Percentiles rank a stretch among this genome's conserved stretches.
Conservation (phyloP, 371 early-diverging fungal species). For the Mucor circinelloides region DNA sequence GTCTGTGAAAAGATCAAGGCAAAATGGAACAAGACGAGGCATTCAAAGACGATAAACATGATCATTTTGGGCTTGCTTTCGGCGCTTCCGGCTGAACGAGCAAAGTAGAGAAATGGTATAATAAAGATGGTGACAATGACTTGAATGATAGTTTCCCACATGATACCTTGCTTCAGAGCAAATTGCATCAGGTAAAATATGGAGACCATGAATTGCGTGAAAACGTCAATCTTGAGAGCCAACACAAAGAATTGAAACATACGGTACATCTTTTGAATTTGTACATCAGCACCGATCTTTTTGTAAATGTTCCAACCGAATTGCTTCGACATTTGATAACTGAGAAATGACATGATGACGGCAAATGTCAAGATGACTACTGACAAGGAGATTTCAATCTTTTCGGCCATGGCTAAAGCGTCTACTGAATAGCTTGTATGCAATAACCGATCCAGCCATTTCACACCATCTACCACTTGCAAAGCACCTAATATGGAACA, state of each 20-base stretch:
- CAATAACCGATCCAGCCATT: slow-evolving; percentile 36
- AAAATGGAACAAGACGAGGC: slow-evolving; percentile 28
- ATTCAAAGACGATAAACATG: slow-evolving; percentile 26
- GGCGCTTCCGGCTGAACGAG: slow-evolving; percentile 30
- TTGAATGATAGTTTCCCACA: slow-evolving; percentile 38
- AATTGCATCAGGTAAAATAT: slow-evolving; percentile 51
- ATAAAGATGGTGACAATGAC: slow-evolving; percentile 42
- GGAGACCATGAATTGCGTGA: slow-evolving; percentile 48
- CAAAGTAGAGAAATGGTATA: slow-evolving; percentile 49
- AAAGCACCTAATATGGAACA: slow-evolving; percentile 50
- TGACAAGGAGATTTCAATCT: slow-evolving; percentile 33
- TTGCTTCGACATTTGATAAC: slow-evolving; percentile 39
- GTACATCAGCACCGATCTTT: slow-evolving; percentile 40
- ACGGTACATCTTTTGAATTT: slow-evolving; percentile 46
- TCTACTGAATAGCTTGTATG: slow-evolving; percentile 17
- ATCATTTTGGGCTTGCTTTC: slow-evolving; percentile 31
- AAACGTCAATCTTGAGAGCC: slow-evolving; percentile 50
- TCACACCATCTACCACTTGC: slow-evolving; percentile 48
- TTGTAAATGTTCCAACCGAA: slow-evolving; percentile 46
- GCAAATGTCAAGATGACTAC: slow-evolving; percentile 35
- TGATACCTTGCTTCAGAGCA: slow-evolving; percentile 20
- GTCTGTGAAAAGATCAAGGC: slow-evolving; percentile 32
- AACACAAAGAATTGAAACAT: slow-evolving; percentile 54
- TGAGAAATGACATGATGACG: slow-evolving; percentile 30
- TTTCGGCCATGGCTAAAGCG: slow-evolving; percentile 29